Percentiles rank a stretch among this genome's conserved stretches.
These are phyloP conservation scores for Blepharisma stoltei DNA, from an alignment of 73 alveolate genomes.

Conservation along the genomic window DNA sequence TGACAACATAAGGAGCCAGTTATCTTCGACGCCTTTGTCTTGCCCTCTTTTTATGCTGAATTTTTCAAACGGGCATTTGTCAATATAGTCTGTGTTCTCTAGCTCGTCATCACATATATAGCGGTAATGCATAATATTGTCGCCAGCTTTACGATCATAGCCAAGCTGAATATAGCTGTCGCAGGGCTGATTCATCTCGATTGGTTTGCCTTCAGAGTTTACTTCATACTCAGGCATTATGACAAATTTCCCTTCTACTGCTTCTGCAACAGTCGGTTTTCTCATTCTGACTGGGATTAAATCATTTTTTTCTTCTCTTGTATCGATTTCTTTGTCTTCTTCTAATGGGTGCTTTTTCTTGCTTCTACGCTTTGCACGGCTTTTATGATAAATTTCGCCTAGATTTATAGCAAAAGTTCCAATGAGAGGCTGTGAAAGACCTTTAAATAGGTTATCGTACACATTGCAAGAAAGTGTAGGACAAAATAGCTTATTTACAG, in stretches of 20 bases:
- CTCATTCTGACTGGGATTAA: background rate
- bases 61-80: slow-evolving; percentile 33
- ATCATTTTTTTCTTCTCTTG: slow-evolving; percentile 26
- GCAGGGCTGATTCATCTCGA: slow-evolving; percentile 34
- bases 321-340: background rate
- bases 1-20: slow-evolving; percentile 38
- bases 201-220: slow-evolving; percentile 27
- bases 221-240: slow-evolving; percentile 32
- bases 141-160: slow-evolving; percentile 46
- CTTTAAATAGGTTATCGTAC: slow-evolving; percentile 83
- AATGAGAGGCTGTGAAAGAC: slow-evolving; percentile 71
- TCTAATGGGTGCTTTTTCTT: background rate
- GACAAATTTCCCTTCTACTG: slow-evolving; percentile 28
- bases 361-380: slow-evolving; percentile 3
- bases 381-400: slow-evolving; percentile 54
- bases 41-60: slow-evolving; percentile 35
- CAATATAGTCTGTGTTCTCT: slow-evolving; percentile 36
- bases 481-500: slow-evolving; percentile 68
- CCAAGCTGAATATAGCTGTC: slow-evolving; percentile 44
- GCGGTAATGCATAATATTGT: slow-evolving; percentile 72
- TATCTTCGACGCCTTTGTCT: slow-evolving; percentile 37
- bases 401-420: slow-evolving; percentile 78
- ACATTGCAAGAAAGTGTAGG: slow-evolving; percentile 80
- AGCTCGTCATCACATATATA: slow-evolving; percentile 61
- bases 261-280: slow-evolving; percentile 21